phyloP scores from a whole-genome alignment of 371 early-diverging fungal genomes.

The Mucor sp. region DNA sequence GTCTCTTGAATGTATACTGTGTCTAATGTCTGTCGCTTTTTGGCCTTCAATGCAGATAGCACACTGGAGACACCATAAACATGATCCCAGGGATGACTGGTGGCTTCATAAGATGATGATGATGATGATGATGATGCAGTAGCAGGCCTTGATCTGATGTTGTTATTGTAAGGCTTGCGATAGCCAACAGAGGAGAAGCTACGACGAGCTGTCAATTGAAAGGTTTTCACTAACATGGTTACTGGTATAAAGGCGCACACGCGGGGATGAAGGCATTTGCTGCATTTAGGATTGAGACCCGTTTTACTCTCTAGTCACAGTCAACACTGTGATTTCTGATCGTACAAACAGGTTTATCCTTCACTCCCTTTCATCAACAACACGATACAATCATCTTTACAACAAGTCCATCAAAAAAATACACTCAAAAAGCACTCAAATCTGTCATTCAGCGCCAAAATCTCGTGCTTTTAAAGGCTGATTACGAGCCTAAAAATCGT shows the following conservation, averaged over 20 bases:
- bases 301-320: not conserved
- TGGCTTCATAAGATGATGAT: no score
- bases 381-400: not conserved
- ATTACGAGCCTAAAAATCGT: not conserved
- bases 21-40: conserved; percentile 18
- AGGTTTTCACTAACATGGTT: not conserved
- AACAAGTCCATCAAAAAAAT: not conserved
- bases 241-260: not conserved
- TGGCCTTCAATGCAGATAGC: conserved; percentile 18
- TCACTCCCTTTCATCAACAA: not conserved
- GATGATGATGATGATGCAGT: no score
- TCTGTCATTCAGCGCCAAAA: not conserved
- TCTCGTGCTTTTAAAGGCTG: not conserved
- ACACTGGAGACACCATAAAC: conserved; percentile 34
- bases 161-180: not conserved
- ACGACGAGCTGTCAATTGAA: not conserved
- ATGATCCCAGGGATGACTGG: conserved; percentile 14
- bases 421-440: not conserved
- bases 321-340: not conserved
- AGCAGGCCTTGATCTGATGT: not conserved
- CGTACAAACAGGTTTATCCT: not conserved
- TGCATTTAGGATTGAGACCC: no score
- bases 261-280: no score
- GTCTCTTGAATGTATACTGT: conserved; percentile 19
- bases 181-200: not conserved